Evolutionary conservation across 805 yeast genomes (phyloP).

Genomic region (Wickerhamomyces chambardii): DNA sequence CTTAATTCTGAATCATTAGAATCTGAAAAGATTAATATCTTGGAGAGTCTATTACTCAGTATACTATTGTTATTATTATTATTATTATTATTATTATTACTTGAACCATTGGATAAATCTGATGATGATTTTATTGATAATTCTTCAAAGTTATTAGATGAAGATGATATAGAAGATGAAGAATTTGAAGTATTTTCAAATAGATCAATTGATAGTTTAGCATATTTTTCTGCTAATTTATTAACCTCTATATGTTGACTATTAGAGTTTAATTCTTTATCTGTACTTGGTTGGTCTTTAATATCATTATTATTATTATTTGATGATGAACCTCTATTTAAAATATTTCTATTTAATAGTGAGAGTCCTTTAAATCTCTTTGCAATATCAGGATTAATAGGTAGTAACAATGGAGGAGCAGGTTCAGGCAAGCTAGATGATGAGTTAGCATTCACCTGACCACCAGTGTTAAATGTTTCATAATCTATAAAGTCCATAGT

Average conservation of each 20-base stretch:
- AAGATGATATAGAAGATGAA: background rate
- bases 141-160: background rate
- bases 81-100: too few species aligned
- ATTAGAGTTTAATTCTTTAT: background rate
- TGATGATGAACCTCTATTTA: too few species aligned
- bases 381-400: conserved; percentile 23
- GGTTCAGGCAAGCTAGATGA: conserved; percentile 21
- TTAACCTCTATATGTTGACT: conserved; percentile 2
- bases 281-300: background rate
- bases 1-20: conserved; percentile 21
- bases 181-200: conserved; percentile 12
- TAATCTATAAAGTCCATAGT: conserved; percentile 21
- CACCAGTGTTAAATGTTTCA: conserved; percentile 8
- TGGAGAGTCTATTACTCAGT: conserved; percentile 24
- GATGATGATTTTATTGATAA: too few species aligned
- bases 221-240: conserved; percentile 36
- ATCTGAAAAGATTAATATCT: conserved; percentile 22
- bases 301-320: background rate
- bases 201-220: conserved; percentile 33
- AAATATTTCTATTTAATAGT: conserved; percentile 20
- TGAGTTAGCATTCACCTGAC: background rate
- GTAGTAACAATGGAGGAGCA: conserved; percentile 28
- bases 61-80: too few species aligned
- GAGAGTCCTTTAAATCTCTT: conserved; percentile 29
- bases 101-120: too few species aligned